Evolutionary conservation across 352 stramenopile genomes (phyloP).

Genomic region (Pythium periplocum): DNA sequence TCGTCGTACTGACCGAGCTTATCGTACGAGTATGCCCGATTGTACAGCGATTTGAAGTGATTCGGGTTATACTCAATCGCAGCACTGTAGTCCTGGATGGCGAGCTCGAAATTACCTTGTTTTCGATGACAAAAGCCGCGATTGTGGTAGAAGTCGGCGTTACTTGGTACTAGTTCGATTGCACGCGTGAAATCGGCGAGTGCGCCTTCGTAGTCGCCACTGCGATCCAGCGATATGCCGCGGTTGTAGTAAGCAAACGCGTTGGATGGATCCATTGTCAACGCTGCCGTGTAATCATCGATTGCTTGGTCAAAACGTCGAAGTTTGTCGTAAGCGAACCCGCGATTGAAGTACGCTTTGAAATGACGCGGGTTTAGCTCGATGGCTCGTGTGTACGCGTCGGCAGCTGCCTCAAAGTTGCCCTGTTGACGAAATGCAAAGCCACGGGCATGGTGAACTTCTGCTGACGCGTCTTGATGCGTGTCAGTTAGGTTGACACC

Average conservation of each 20-base stretch:
- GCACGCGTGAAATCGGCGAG: constrained; percentile 77
- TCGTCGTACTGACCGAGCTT: constrained; percentile 64
- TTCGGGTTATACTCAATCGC: constrained; percentile 60
- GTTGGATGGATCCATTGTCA: constrained; percentile 68
- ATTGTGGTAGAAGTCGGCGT: constrained; percentile 84
- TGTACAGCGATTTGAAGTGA: constrained; percentile 89
- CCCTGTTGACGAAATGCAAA: constrained; percentile 77
- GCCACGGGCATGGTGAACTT: constrained; percentile 52
- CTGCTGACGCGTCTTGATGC: constrained; percentile 22
- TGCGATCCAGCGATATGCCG: constrained; percentile 79
- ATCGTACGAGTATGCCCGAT: constrained; percentile 84
- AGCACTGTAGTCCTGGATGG: constrained; percentile 73
- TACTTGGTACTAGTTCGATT: constrained; percentile 67
- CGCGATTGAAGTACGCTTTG: constrained; percentile 87
- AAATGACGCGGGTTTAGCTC: constrained; percentile 73
- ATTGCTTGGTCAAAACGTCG: constrained; percentile 70
- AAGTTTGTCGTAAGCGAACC: constrained; percentile 83
- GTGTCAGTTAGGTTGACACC: background rate
- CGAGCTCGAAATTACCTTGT: constrained; percentile 69
- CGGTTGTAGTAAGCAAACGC: constrained; percentile 81
- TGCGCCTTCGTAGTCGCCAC: constrained; percentile 77
- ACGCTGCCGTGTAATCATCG: constrained; percentile 61
- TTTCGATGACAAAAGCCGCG: constrained; percentile 81
- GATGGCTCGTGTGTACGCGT: constrained; percentile 78
- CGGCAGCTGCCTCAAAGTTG: constrained; percentile 71